Base-by-base conservation (phyloP, 148 eudicot genomes). In the Arbutus unedo region DNA sequence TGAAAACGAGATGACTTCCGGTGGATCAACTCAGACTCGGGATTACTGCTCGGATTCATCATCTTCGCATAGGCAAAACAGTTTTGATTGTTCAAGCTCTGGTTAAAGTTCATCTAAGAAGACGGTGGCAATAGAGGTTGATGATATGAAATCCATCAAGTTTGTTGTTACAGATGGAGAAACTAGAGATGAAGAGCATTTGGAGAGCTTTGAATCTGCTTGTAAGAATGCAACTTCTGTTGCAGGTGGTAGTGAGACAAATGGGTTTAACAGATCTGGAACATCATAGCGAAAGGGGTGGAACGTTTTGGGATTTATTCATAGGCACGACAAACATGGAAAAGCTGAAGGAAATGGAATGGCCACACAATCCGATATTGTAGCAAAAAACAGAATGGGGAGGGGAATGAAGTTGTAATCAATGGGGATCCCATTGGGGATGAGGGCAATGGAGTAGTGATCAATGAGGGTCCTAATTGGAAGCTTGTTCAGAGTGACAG, bases 111-210 rank as follows among this genome's bases (percentile, higher is more conserved):
- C 89, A 6, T 88, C 80, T 51, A 95, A 84, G 89, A 92, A 91
- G 81, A 45, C 71, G 3, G 64, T 74, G 31, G 87, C 84, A 77
- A 79, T 80, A 23, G 95, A 92, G 55, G 89, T 84, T 70, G 87
- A 88, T 64, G 93, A 88, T 41, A 74, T 67, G 51, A 91, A 87
- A 64, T 82, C 80, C 4, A 71, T 79, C 18, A 93, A 91, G 81
- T 79, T 92, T 89, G 88, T 90, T 44, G 93, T 91, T 43, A 89
- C 90, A 0, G 97, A 91, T 85, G 89, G 84, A 78, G 94, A 94
- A 57, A 79, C 88, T 81, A 89, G 89, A 81, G n/a, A n/a, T n/a
- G n/a, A n/a, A n/a, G 91, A 92, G 77, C 87, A 84, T 43, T 80
- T 84, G 21, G 90, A 86, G 84, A 91, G 87, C 45, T 67, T 83